Percentiles rank a stretch among this genome's conserved stretches.
These are phyloP conservation scores for Cercospora sp. DNA, from an alignment of 2,329 filamentous ascomycete species.

Conservation along the genomic window DNA sequence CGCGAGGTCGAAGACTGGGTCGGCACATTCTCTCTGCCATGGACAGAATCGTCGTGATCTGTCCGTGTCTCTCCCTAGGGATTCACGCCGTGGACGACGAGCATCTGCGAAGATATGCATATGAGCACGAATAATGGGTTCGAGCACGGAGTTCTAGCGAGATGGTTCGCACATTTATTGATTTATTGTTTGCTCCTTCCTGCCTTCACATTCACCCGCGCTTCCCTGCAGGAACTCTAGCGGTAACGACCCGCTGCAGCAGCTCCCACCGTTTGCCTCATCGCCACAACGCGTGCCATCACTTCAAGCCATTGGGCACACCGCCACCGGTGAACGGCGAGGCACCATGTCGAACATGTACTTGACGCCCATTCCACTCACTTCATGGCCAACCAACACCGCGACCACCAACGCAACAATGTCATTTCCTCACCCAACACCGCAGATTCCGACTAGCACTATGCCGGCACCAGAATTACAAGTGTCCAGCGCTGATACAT, in stretches of 20 bases:
- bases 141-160: constrained; percentile 10
- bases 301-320: neutral
- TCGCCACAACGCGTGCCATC: neutral
- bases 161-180: no score
- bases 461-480: neutral
- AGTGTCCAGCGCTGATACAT: neutral
- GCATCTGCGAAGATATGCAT: constrained; percentile 1
- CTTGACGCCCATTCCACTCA: neutral
- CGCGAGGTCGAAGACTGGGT: constrained; percentile 79
- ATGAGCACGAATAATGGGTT: neutral
- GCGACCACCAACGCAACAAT: neutral
- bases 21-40: constrained; percentile 70
- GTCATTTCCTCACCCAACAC: neutral
- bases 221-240: neutral
- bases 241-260: neutral
- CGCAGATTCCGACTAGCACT: neutral
- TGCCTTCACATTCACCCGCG: constrained; percentile 15
- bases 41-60: constrained; percentile 43
- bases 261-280: neutral
- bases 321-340: neutral
- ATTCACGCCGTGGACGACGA: neutral
- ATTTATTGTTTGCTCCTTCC: neutral
- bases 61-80: neutral
- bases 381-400: neutral
- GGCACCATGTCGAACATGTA: neutral